Conservation (phyloP, 345 rosid species). For the Sisymbrium altissimum region DNA sequence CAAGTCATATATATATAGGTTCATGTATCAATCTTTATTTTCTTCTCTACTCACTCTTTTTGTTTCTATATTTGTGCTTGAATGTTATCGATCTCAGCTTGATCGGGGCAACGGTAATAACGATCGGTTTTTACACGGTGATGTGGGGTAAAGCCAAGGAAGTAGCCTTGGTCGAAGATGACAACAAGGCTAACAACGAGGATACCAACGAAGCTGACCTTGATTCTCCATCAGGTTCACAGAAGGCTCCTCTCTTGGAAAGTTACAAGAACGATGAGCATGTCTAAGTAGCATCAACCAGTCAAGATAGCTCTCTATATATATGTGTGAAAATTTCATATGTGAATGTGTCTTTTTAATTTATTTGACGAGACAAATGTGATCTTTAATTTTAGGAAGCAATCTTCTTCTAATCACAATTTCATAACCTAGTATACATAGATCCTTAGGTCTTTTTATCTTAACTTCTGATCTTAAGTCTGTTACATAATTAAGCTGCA, state of each 20-base stretch:
- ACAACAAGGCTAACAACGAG: constrained; percentile 12
- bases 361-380: constrained; percentile 22
- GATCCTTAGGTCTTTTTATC: neutral
- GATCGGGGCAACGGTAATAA: constrained; percentile 66
- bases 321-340: neutral
- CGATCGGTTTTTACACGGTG: constrained; percentile 74
- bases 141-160: constrained; percentile 93
- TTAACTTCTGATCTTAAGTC: neutral
- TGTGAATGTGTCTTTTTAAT: constrained; percentile 18
- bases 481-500: neutral
- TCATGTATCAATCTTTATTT: too few species aligned
- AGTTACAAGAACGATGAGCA: constrained; percentile 44
- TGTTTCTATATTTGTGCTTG: neutral
- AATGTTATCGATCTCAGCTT: constrained; percentile 40
- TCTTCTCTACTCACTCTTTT: neutral
- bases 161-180: constrained; percentile 45
- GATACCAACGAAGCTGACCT: constrained; percentile 26
- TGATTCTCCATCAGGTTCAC: constrained; percentile 29
- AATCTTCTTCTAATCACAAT: constrained; percentile 15
- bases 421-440: neutral
- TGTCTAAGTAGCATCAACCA: constrained; percentile 27
- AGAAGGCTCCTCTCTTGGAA: constrained; percentile 58
- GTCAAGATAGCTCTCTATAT: neutral
- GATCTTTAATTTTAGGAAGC: constrained; percentile 9
- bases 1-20: too few species aligned